Evolutionary conservation across 2,329 filamentous ascomycete genomes (phyloP).

Genomic region (Trichophaea hybrida): DNA sequence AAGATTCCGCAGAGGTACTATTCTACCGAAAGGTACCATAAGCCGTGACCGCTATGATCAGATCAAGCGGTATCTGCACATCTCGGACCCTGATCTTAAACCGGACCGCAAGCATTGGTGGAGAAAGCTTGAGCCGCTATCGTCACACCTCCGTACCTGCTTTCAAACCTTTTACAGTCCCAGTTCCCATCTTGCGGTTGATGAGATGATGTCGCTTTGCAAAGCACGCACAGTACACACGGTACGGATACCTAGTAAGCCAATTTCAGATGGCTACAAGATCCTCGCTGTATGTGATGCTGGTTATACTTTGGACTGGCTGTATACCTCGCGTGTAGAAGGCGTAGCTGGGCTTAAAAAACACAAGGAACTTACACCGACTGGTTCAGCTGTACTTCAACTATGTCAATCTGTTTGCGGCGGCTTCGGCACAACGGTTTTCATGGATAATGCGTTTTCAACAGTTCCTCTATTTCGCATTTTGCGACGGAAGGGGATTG

Average conservation of each 20-base stretch:
- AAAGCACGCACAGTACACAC: background rate
- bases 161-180: background rate
- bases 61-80: background rate
- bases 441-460: background rate
- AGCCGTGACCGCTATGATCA: background rate
- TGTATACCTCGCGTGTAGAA: background rate
- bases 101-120: background rate
- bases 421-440: background rate
- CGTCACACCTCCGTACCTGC: background rate
- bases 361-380: background rate
- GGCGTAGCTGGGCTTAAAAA: background rate
- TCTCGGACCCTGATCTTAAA: background rate
- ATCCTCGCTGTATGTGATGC: conserved; percentile 1
- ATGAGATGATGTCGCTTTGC: background rate
- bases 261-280: background rate
- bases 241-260: background rate
- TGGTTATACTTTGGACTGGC: conserved; percentile 1
- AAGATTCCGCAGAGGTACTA: background rate
- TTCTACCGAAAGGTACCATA: background rate
- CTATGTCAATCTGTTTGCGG: background rate
- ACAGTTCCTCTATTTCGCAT: background rate
- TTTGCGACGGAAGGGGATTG: background rate
- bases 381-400: background rate
- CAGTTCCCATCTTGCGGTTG: background rate
- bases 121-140: background rate